phyloP scores from a whole-genome alignment of 371 early-diverging fungal genomes.

The Apophysomyces ossiformis region DNA sequence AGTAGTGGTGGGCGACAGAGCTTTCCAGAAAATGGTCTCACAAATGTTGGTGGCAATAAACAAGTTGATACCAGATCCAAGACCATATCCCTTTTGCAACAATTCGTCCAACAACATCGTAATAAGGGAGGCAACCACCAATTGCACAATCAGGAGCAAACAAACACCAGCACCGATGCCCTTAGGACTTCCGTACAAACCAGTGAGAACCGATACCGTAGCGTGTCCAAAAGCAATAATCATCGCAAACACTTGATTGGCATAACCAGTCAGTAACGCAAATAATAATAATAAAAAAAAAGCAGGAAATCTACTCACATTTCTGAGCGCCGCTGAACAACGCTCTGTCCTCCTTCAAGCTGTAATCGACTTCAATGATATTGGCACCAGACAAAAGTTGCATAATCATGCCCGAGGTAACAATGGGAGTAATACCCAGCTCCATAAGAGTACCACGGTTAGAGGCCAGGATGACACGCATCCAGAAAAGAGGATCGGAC shows the following conservation, averaged over 20 bases:
- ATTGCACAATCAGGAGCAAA: slow-evolving; percentile 93
- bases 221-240: slow-evolving; percentile 98
- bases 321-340: slow-evolving; percentile 99
- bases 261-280: neutral
- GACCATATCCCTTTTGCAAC: slow-evolving; percentile 99
- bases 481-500: slow-evolving; percentile 99
- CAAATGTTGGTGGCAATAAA: slow-evolving; percentile 99
- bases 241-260: slow-evolving; percentile 78
- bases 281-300: too few relatives aligned
- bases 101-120: slow-evolving; percentile 99
- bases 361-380: slow-evolving; percentile 98
- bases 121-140: slow-evolving; percentile 97
- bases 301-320: slow-evolving; percentile 56
- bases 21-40: slow-evolving; percentile 99
- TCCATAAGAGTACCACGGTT: slow-evolving; percentile 99
- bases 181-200: slow-evolving; percentile 97
- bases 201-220: slow-evolving; percentile 96
- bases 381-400: slow-evolving; percentile 97
- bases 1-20: slow-evolving; percentile 96
- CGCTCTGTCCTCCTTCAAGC: slow-evolving; percentile 98
- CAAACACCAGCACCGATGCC: slow-evolving; percentile 95
- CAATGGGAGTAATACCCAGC: slow-evolving; percentile 99
- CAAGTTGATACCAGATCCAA: slow-evolving; percentile 99
- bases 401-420: slow-evolving; percentile 99
- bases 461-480: slow-evolving; percentile 99